Evolutionary conservation across 768 basidiomycete genomes (phyloP).

Genomic region (Amanita pallidorosea): DNA sequence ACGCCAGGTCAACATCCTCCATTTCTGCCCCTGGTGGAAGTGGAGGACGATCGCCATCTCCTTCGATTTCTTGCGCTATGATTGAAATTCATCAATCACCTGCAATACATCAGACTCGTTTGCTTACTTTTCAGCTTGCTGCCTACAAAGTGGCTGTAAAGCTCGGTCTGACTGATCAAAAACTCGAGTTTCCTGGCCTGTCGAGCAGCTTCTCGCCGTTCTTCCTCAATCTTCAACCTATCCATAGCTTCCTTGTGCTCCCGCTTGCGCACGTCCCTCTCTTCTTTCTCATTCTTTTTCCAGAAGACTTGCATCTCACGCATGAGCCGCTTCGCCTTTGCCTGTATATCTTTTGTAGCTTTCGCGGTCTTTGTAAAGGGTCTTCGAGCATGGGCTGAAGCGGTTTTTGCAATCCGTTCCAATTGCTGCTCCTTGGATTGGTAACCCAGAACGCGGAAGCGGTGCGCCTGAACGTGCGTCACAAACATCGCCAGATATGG

Average conservation of each 20-base stretch:
- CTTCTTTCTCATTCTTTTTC: conserved; percentile 98
- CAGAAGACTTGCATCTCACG: conserved; percentile 95
- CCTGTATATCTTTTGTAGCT: conserved; percentile 71
- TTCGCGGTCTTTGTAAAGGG: conserved; percentile 69
- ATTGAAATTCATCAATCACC: conserved; percentile 8
- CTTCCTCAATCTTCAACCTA: conserved; percentile 81
- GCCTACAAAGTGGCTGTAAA: conserved; percentile 98
- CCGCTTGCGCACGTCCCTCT: conserved; percentile 82
- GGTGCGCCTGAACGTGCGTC: conserved; percentile 52
- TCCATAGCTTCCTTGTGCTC: conserved; percentile 93
- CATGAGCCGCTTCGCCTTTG: conserved; percentile 81
- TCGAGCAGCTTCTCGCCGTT: conserved; percentile 85
- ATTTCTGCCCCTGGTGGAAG: conserved; percentile 49
- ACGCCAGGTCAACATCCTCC: conserved; percentile 37
- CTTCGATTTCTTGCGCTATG: conserved; percentile 70
- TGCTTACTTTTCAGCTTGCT: conserved; percentile 84
- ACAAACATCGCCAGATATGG: background rate
- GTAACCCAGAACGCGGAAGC: conserved; percentile 59
- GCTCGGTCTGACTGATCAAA: conserved; percentile 95
- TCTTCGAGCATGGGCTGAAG: conserved; percentile 68
- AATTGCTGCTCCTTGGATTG: conserved; percentile 56
- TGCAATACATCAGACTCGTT: background rate
- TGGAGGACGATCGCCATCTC: conserved; percentile 29
- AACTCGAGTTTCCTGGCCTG: conserved; percentile 97
- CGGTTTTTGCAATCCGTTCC: conserved; percentile 67